phyloP scores from a whole-genome alignment of 2,329 filamentous ascomycete genomes.

The Penicillium concentricum region DNA sequence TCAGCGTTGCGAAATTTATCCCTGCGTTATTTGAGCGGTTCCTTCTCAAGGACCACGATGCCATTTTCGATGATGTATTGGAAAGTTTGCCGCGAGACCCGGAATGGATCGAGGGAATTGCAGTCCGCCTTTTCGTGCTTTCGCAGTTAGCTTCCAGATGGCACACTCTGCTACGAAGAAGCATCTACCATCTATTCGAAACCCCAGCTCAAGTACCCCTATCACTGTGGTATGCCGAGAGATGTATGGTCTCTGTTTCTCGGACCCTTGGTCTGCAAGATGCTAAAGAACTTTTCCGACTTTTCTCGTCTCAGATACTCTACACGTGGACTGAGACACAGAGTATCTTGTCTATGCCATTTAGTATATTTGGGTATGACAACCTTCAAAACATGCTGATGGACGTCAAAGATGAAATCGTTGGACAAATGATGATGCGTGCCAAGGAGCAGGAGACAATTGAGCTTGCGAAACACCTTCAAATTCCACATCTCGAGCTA shows the following conservation, averaged over 20 bases:
- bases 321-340: slow-evolving; percentile 82
- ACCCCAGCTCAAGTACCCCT: slow-evolving; percentile 70
- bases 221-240: slow-evolving; percentile 68
- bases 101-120: slow-evolving; percentile 76
- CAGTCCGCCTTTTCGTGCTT: slow-evolving; percentile 74
- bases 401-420: slow-evolving; percentile 72
- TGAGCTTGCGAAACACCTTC: slow-evolving; percentile 60
- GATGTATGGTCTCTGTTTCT: slow-evolving; percentile 68
- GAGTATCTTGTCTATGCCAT: slow-evolving; percentile 72
- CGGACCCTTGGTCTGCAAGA: slow-evolving; percentile 62
- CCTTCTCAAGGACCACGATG: slow-evolving; percentile 77
- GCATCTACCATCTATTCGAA: slow-evolving; percentile 93
- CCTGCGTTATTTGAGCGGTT: slow-evolving; percentile 77
- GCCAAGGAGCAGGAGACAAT: slow-evolving; percentile 64
- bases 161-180: slow-evolving; percentile 80
- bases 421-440: slow-evolving; percentile 80
- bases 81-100: slow-evolving; percentile 71
- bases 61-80: slow-evolving; percentile 81
- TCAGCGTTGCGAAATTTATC: slow-evolving; percentile 67
- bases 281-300: slow-evolving; percentile 69
- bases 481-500: slow-evolving; percentile 55
- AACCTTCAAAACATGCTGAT: slow-evolving; percentile 66
- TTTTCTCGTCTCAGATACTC: slow-evolving; percentile 86
- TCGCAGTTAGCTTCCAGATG: slow-evolving; percentile 76
- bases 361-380: slow-evolving; percentile 76